Percentiles rank a stretch among this genome's conserved stretches.
Conservation (phyloP, 768 basidiomycete species). For the Porphyrellus cyaneotinctus region DNA sequence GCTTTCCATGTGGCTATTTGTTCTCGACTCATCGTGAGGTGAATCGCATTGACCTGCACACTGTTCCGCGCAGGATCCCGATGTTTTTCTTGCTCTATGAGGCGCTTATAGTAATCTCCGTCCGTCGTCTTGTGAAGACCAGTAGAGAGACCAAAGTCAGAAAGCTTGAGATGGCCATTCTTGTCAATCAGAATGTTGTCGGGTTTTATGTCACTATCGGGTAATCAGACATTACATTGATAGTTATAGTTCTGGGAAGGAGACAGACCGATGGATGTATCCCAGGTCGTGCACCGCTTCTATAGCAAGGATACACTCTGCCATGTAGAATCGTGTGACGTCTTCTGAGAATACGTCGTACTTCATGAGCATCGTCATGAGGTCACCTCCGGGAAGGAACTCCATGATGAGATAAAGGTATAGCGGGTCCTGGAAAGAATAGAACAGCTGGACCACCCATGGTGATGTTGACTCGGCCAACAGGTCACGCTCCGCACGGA, state of each 20-base stretch:
- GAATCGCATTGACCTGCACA: constrained; percentile 96
- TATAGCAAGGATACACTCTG: constrained; percentile 95
- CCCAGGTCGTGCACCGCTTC: constrained; percentile 98
- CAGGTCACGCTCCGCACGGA: constrained; percentile 95
- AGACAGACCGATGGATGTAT: constrained; percentile 89
- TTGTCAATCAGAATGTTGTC: constrained; percentile 99
- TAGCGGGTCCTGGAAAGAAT: constrained; percentile 94
- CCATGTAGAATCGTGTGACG: constrained; percentile 98
- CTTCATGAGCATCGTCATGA: constrained; percentile 99
- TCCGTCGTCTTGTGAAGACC: constrained; percentile 97
- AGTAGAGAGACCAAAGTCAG: constrained; percentile 97
- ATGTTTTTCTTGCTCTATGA: constrained; percentile 75
- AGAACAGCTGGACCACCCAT: constrained; percentile 97
- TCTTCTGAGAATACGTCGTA: constrained; percentile 99
- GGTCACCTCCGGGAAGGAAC: constrained; percentile 86
- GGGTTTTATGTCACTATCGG: constrained; percentile 90
- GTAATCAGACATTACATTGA: neutral
- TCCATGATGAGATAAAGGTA: constrained; percentile 99
- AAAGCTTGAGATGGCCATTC: constrained; percentile 94
- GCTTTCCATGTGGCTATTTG: constrained; percentile 99
- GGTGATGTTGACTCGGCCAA: constrained; percentile 94
- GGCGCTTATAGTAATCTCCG: constrained; percentile 87
- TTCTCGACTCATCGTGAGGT: constrained; percentile 94
- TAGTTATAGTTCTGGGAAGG: neutral
- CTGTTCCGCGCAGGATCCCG: constrained; percentile 76